Base-by-base conservation (phyloP, 805 yeast species). In the Teunomyces pallodes region DNA sequence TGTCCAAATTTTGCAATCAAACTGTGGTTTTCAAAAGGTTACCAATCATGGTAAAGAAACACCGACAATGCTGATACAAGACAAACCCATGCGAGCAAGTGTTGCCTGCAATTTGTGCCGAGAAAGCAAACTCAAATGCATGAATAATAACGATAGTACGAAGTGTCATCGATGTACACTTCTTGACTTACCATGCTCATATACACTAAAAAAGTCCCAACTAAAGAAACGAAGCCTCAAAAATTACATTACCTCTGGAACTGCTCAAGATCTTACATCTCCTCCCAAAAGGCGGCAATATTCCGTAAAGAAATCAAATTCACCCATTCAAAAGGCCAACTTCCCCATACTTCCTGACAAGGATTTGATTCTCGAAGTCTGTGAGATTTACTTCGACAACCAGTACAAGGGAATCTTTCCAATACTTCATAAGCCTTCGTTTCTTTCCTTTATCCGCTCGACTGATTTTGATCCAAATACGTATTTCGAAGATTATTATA, bases 381-480 rank as follows among this genome's bases (percentile, higher is more conserved):
- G 53, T 2, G 61, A 60, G 28, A 55, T 62, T 6, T 61, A 52
- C 45, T 62, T 62, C 42, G 60, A 56, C 31, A 62, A 58, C 45
- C 66, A 62, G 43, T 60, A 61, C 50, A 55, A 58, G 20, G 60
- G 64, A 3, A 62, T 62, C 26, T 61, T 62, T 43, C 62, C 64
- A 3, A 52, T 59, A 38, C 45, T 62, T 9, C 66, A 62, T 43
- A 57, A 55, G 42, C 64, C 63, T 3, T 50, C 59, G 6, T 57
- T 60, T 33, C 28, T 57, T 8, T 45, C 50, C 8, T 62, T 58
- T 44, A 26, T 62, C n/a, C 46, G 54, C 28, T 53, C 59, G 1
- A 49, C 46, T 3, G 54, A 52, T 9, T 62, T 62, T 41, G 42
- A 55, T 27, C 65, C 66, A 13, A 30, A 38, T 8, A 56, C 61